A percentile compares a stretch with the other conserved stretches of the same genome.
Conservation (phyloP, 768 basidiomycete species). For the Saitozyma sp. region DNA sequence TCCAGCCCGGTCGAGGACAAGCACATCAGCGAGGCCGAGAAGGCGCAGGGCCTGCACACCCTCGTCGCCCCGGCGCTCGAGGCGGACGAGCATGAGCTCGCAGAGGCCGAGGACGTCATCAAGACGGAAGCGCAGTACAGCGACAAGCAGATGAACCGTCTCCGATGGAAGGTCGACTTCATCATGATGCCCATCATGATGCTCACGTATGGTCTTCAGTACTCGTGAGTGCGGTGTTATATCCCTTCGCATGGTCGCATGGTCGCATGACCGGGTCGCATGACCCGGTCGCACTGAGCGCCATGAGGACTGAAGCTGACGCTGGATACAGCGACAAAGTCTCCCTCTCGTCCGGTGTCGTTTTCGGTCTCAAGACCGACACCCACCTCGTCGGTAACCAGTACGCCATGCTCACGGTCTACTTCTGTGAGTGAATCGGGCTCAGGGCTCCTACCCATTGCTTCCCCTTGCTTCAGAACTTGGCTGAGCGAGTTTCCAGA, state of each 20-base stretch:
- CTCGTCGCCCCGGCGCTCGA: background rate
- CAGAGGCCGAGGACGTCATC: constrained; percentile 1
- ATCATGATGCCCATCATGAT: constrained; percentile 4
- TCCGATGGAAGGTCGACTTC: constrained; percentile 6
- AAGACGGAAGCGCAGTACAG: background rate
- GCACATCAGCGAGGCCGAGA: too few species aligned
- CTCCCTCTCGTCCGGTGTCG: constrained; percentile 11
- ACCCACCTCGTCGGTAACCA: constrained; percentile 13
- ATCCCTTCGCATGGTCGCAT: too few species aligned
- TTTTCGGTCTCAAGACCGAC: constrained; percentile 17
- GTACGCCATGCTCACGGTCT: constrained; percentile 11
- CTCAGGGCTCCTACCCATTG: background rate
- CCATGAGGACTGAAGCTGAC: too few species aligned
- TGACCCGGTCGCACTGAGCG: too few species aligned
- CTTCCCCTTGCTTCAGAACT: background rate
- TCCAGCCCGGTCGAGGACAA: too few species aligned
- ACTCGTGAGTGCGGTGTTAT: constrained; percentile 1
- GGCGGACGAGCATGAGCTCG: background rate
- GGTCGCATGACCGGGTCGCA: too few species aligned
- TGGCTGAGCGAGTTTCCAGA: background rate
- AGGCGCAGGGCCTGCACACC: background rate
- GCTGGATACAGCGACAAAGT: constrained; percentile 6
- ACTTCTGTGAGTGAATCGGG: constrained; percentile 8
- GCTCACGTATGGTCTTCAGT: constrained; percentile 11
- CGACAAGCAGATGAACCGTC: constrained; percentile 4